phyloP scores from a whole-genome alignment of 495 filamentous ascomycete genomes.

The Rusavskia elegans region DNA sequence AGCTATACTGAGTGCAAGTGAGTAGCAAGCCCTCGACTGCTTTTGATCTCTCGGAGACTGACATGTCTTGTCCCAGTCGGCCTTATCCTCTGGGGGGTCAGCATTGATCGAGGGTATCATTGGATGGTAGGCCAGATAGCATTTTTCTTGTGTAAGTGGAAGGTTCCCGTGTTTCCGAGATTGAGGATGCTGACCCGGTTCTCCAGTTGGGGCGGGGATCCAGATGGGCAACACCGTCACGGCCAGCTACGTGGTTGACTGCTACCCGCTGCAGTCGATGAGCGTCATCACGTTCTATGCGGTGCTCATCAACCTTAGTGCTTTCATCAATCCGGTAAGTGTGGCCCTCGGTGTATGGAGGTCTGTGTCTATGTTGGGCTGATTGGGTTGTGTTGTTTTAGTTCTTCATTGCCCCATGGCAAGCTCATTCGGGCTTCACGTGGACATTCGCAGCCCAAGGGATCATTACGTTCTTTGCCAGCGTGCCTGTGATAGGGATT shows the following conservation, averaged over 20 bases:
- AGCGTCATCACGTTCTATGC: conserved; percentile 45
- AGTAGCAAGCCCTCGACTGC: not conserved
- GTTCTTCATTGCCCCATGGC: conserved; percentile 44
- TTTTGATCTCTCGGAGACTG: not conserved
- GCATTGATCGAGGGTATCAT: conserved; percentile 37
- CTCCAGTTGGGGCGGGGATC: conserved; percentile 38
- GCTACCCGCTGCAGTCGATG: conserved; percentile 41
- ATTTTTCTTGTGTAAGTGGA: conserved; percentile 32
- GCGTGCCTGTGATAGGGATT: conserved; percentile 22
- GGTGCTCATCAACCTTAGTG: conserved; percentile 40
- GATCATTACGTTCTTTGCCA: conserved; percentile 29
- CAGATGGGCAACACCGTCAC: conserved; percentile 45
- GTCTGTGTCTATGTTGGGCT: not conserved
- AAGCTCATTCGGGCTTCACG: conserved; percentile 33
- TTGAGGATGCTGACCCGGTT: conserved; percentile 1
- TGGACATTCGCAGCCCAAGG: conserved; percentile 42
- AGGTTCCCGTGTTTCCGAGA: not conserved
- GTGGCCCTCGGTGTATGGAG: not conserved
- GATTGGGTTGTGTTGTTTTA: conserved; percentile 1
- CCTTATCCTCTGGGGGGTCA: conserved; percentile 39
- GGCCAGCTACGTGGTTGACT: conserved; percentile 41
- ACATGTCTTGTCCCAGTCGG: conserved; percentile 14
- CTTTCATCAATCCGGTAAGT: conserved; percentile 30
- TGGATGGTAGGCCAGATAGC: conserved; percentile 47
- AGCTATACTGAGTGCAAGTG: conserved; percentile 30